Percentiles rank a stretch among this genome's conserved stretches.
These are phyloP conservation scores for Kwoniella shandongensis DNA, from an alignment of 768 basidiomycete species.

Conservation along the genomic window DNA sequence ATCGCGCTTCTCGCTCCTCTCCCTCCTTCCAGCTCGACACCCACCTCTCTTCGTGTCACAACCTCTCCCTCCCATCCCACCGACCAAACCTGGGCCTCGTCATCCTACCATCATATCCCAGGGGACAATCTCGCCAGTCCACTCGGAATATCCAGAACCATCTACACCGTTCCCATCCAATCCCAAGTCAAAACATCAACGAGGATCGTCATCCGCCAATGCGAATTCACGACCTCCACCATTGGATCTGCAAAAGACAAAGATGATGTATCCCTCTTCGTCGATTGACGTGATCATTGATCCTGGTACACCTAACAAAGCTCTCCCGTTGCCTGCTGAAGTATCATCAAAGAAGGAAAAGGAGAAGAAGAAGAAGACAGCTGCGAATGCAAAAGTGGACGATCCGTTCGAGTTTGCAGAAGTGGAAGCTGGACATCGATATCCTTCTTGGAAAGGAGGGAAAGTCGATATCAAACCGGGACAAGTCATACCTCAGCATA, in stretches of 20 bases:
- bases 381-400: conserved; percentile 5
- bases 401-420: conserved; percentile 41
- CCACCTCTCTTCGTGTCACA: conserved; percentile 36
- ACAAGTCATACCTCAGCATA: conserved; percentile 29
- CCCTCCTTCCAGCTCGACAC: conserved; percentile 44
- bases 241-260: conserved; percentile 19
- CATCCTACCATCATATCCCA: conserved; percentile 11
- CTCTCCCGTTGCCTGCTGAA: conserved; percentile 3
- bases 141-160: conserved; percentile 30
- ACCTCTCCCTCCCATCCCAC: conserved; percentile 18
- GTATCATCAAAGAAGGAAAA: conserved; percentile 12
- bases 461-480: conserved; percentile 44
- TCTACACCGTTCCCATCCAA: conserved; percentile 11
- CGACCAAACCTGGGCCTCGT: conserved; percentile 7
- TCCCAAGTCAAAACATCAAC: neutral
- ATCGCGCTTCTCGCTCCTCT: conserved; percentile 45
- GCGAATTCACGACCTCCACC: conserved; percentile 23
- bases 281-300: conserved; percentile 14
- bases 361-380: conserved; percentile 12
- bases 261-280: conserved; percentile 21
- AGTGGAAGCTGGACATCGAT: conserved; percentile 41
- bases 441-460: conserved; percentile 45
- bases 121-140: conserved; percentile 18
- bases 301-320: conserved; percentile 6
- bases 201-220: neutral